Evolutionary conservation across 306 rosid species (phyloP).

Genomic region (Gynostemma pentaphyllum): DNA sequence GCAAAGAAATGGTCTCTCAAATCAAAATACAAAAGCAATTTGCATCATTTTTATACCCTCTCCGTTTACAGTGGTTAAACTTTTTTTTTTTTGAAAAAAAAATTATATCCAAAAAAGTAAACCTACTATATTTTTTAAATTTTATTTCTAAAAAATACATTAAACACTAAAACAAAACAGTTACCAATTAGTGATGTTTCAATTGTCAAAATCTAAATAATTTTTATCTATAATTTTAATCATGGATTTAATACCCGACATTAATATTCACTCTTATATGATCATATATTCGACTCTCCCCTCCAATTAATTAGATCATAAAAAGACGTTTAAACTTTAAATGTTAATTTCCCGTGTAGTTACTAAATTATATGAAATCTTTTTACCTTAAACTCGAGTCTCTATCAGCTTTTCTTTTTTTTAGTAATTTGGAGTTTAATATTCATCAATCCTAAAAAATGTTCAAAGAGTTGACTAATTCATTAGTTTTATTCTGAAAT

Average conservation of each 20-base stretch:
- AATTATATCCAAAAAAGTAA: too few species aligned
- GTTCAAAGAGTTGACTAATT: constrained; percentile 5
- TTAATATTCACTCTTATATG: too few species aligned
- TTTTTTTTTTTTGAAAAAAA: neutral
- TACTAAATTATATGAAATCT: neutral
- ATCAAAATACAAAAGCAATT: constrained; percentile 1
- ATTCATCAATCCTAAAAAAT: neutral
- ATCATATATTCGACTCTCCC: too few species aligned
- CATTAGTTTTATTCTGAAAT: neutral
- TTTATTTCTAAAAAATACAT: too few species aligned
- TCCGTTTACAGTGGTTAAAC: neutral
- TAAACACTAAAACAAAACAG: too few species aligned
- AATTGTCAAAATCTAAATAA: too few species aligned
- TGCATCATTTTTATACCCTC: neutral
- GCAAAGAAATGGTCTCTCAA: constrained; percentile 11
- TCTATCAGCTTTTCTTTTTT: neutral
- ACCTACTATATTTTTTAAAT: neutral
- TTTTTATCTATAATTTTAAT: too few species aligned
- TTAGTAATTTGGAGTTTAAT: neutral
- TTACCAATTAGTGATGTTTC: too few species aligned
- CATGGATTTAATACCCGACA: too few species aligned
- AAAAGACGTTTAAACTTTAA: neutral
- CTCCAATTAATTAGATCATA: too few species aligned
- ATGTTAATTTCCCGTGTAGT: neutral
- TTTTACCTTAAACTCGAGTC: neutral